Percentiles rank a stretch among this genome's conserved stretches.
phyloP scores from a whole-genome alignment of 2,329 filamentous ascomycete species.

The Colletotrichum cordylinicola region DNA sequence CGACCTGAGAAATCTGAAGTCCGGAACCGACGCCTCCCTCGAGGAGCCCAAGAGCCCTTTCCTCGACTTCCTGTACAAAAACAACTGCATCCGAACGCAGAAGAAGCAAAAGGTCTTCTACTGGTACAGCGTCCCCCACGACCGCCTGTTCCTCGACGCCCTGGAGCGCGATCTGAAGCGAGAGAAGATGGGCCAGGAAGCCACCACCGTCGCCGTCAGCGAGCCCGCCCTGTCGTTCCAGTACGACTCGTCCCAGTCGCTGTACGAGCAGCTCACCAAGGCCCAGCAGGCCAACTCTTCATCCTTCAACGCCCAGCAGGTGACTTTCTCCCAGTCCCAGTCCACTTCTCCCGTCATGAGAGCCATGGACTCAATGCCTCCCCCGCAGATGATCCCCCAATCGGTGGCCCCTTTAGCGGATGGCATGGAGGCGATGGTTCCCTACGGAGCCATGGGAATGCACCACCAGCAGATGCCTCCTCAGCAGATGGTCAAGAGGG shows the following conservation, averaged over 20 bases:
- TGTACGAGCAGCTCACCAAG: constrained; percentile 99
- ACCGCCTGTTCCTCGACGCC: constrained; percentile 95
- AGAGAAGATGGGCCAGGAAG: constrained; percentile 99
- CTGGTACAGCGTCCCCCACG: constrained; percentile 99
- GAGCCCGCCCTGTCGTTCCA: constrained; percentile 98
- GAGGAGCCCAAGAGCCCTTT: constrained; percentile 99
- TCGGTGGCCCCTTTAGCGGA: constrained; percentile 63
- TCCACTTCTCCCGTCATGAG: constrained; percentile 88
- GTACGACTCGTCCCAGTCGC: constrained; percentile 98
- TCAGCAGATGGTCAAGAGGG: constrained; percentile 81
- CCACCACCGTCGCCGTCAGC: constrained; percentile 94
- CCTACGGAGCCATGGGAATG: constrained; percentile 68
- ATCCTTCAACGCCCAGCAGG: constrained; percentile 84
- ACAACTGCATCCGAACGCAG: constrained; percentile 99
- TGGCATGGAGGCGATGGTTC: constrained; percentile 75
- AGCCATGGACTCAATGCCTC: constrained; percentile 92
- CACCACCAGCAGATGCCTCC: constrained; percentile 22
- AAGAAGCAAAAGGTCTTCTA: constrained; percentile 99
- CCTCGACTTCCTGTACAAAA: constrained; percentile 99
- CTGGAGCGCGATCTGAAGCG: constrained; percentile 97
- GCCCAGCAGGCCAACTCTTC: constrained; percentile 98
- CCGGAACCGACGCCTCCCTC: constrained; percentile 94
- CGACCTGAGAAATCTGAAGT: constrained; percentile 96
- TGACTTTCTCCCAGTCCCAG: constrained; percentile 75
- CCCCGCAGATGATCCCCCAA: constrained; percentile 78